Conservation (phyloP, 2,329 filamentous ascomycete genomes). For the Ophiosphaerella korrae region DNA sequence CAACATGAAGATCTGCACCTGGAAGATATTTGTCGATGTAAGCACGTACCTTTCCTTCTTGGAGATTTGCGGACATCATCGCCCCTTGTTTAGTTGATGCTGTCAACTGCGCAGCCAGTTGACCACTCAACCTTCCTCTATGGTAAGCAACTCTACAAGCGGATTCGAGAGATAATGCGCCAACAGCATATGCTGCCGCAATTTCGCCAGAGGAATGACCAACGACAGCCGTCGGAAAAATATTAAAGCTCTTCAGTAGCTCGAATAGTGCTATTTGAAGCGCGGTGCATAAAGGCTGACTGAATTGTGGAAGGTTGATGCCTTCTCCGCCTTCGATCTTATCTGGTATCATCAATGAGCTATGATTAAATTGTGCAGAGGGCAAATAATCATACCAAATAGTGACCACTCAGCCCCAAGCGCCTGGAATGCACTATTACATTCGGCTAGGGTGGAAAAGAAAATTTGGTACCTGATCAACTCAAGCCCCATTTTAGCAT, state of each 20-base stretch:
- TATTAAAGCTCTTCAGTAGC: not conserved
- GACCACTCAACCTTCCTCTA: not conserved
- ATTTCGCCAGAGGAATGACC: not conserved
- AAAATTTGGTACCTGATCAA: not conserved
- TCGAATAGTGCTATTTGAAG: not conserved
- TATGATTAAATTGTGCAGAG: not conserved
- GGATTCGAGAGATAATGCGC: not conserved
- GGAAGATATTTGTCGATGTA: not conserved
- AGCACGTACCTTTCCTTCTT: not conserved
- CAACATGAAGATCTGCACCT: not conserved
- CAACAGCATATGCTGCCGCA: not conserved
- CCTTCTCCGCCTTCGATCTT: not conserved
- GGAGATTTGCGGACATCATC: not conserved
- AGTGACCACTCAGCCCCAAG: not conserved
- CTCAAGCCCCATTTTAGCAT: not conserved
- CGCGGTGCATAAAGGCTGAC: not conserved
- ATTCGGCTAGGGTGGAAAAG: not conserved
- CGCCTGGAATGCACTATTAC: conserved; percentile 1
- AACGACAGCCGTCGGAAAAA: not conserved
- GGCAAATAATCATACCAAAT: not conserved
- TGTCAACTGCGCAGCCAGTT: not conserved
- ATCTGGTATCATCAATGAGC: not conserved
- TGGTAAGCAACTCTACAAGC: not conserved
- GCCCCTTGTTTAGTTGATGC: not conserved
- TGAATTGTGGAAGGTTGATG: not conserved